Base-by-base conservation (phyloP, 257 asterid genomes). In the Salvia miltiorrhiza region DNA sequence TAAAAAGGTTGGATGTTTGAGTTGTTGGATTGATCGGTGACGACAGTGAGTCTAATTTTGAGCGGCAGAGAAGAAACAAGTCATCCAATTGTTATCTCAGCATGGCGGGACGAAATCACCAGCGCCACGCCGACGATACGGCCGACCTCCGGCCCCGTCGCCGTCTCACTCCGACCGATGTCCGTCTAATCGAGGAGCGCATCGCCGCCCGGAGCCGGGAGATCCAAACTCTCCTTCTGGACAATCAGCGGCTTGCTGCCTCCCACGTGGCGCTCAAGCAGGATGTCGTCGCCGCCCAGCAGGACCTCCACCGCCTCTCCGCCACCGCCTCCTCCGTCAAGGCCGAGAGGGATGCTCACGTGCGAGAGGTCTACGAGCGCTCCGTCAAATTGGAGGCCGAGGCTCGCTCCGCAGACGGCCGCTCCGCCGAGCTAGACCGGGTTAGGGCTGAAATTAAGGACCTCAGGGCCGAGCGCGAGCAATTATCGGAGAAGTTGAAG, bases 181-280 rank as follows among this genome's bases (percentile, higher is more conserved):
- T 72, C 73, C 85, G 61, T 33, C 32, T 78, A 41, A 63, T 83
- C 9, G 85, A 81, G 67, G 88, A 85, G 24, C 83, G 81, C 28
- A 49, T 86, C 75, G 85, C 82, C 44, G 83, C 77, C 72, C 96
- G 80, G 78, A 69, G 79, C 30, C 86, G 80, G 48, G 91, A 90
- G 45, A 86, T 93, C 74, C 81, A 88, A 76, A 56, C 73, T 58
- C 90, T 93, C 71, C 78, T 93, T 70, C 70, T 44, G 47, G 91
- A 93, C 85, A 93, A 90, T 79, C 97, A 81, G 63, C 91, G 88
- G 9, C 78, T 90, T 21, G 96, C 99, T 57, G 72, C 89, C 63
- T 37, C 81, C 21, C 92, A 83, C 76, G 94, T 88, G 49, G 76
- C 88, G 49, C 90, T 90, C 58, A 87, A 84, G 79, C 88, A 73